Base-by-base conservation (phyloP, 2,329 filamentous ascomycete species). In the Aspergillus chevalieri region DNA sequence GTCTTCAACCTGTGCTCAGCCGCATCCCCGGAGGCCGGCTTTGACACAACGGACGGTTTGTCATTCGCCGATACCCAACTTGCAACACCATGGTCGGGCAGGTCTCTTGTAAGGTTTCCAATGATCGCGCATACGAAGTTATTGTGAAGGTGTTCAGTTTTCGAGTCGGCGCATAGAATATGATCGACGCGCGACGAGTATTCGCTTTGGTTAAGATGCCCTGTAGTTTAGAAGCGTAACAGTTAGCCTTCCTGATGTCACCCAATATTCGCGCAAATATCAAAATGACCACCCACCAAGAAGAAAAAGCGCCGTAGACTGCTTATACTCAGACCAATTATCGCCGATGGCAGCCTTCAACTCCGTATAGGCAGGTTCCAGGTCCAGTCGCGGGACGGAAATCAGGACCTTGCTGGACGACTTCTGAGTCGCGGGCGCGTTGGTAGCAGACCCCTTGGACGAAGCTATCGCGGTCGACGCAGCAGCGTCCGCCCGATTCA, bases 31-130 rank as follows among this genome's bases (percentile, higher is more conserved):
- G 77, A 76, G 30, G 74, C 71, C 12, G 76, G 75, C 58, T 77
- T 77, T 9, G 72, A 73, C 34, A 75, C 65, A 47, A 72, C 64
- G 8, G 71, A 72, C 14, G 74, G 72, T 58, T 78, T 78, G 63
- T 78, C 75, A 52, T 80, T 82, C 30, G 81, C 80, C 36, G 79
- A 78, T 44, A 85, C 82, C 80, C 80, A 85, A 58, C 74, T 78
- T 52, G 82, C 82, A 51, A 84, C 78, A 41, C 81, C 80, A 50
- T 81, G 77, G 47, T 82, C 79, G 1, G 82, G 82, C 28, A 78
- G 70, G 60, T 85, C 82, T 60, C 81, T 76, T 51, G 71, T 73
- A 19, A 78, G 71, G 58, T 85, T 85, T 19, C 74, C 78, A 54
- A 79, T 78, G 44, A 85, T 75, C 19, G 78, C 78, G 57, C 76